These are phyloP conservation scores for Colletotrichum brevisporum DNA, from an alignment of 2,329 filamentous ascomycete species.

Conservation along the genomic window DNA sequence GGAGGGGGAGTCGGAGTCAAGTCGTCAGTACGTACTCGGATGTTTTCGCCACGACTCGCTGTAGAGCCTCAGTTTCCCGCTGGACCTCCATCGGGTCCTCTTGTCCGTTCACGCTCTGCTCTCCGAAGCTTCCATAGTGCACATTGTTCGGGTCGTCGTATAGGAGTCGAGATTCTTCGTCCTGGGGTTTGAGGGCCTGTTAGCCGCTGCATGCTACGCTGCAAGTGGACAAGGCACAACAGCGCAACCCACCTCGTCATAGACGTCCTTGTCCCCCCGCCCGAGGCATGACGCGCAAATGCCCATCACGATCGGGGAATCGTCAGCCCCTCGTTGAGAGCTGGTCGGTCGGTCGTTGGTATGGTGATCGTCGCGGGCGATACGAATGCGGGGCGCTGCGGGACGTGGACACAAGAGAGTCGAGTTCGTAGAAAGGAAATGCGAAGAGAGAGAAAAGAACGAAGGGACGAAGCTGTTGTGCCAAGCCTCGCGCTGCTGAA, in stretches of 20 bases:
- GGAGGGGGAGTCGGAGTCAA: neutral
- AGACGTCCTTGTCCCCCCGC: slow-evolving; percentile 62
- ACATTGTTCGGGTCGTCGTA: slow-evolving; percentile 72
- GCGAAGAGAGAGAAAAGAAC: slow-evolving; percentile 6
- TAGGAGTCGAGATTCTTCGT: slow-evolving; percentile 70
- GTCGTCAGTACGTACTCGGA: slow-evolving; percentile 67
- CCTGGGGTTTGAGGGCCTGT: slow-evolving; percentile 52
- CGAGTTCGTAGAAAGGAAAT: neutral
- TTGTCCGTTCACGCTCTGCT: slow-evolving; percentile 67
- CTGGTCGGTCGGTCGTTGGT: neutral
- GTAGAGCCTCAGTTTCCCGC: slow-evolving; percentile 74
- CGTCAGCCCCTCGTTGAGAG: slow-evolving; percentile 14
- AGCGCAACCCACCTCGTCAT: slow-evolving; percentile 66
- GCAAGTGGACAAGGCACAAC: neutral
- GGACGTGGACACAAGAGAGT: neutral
- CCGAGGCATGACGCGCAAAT: slow-evolving; percentile 74
- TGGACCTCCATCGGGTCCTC: slow-evolving; percentile 74
- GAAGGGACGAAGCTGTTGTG: slow-evolving; percentile 33
- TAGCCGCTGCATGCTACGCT: slow-evolving; percentile 15
- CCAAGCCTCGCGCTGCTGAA: slow-evolving; percentile 13
- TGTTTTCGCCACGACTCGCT: slow-evolving; percentile 74
- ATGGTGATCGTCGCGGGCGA: neutral
- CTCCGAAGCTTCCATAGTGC: slow-evolving; percentile 75
- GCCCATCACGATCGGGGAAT: slow-evolving; percentile 61
- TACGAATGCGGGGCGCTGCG: neutral